Percentiles rank a stretch among this genome's conserved stretches.
Evolutionary conservation across 108 stramenopile genomes (phyloP).

Genomic region (Fragilariopsis cylindrus): DNA sequence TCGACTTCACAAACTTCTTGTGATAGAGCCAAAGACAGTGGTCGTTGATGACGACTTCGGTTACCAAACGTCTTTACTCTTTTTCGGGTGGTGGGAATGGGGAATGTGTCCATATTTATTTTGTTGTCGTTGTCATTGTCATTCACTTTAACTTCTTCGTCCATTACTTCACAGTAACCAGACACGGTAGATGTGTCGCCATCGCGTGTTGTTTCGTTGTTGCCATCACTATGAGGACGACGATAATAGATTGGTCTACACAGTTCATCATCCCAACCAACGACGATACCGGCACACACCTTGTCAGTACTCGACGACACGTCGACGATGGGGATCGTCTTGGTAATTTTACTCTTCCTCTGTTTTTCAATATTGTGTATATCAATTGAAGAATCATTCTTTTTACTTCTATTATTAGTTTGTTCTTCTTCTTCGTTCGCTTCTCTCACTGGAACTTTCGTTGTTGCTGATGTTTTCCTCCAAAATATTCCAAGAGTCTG

Average conservation of each 20-base stretch:
- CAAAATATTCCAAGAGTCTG: conserved; percentile 12
- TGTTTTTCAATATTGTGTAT: neutral
- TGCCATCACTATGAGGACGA: neutral
- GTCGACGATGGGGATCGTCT: neutral
- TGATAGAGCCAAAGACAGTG: conserved; percentile 11
- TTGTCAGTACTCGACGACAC: neutral
- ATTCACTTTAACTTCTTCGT: conserved; percentile 4
- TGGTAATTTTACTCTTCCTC: neutral
- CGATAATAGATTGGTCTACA: conserved; percentile 35
- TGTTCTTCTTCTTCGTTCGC: neutral
- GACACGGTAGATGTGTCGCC: neutral
- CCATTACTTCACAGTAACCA: neutral
- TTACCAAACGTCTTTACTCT: conserved; percentile 17
- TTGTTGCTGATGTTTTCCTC: conserved; percentile 1
- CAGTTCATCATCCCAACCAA: conserved; percentile 40
- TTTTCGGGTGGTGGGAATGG: conserved; percentile 8
- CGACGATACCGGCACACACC: neutral
- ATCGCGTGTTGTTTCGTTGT: neutral
- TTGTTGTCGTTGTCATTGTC: neutral
- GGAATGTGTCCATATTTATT: neutral
- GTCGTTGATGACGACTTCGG: conserved; percentile 1
- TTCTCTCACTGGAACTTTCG: neutral
- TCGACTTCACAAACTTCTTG: conserved; percentile 6
- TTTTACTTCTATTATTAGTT: neutral
- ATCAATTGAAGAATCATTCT: neutral